Evolutionary conservation across 106 monocot genomes (phyloP), one percentile per base, ranked within the genome.

Genomic region (Acanthochlamys bracteata): DNA sequence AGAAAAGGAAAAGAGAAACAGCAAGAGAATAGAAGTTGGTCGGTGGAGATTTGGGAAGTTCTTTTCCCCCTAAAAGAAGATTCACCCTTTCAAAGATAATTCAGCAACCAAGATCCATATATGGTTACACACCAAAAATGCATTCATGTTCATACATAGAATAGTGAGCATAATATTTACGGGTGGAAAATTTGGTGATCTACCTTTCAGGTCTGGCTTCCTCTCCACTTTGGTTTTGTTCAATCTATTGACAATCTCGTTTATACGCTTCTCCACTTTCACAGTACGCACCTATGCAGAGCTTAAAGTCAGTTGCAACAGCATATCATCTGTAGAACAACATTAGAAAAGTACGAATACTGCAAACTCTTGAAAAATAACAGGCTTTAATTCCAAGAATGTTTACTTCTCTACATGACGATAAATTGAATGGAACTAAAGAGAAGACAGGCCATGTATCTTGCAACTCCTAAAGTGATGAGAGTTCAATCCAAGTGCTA

Each of bases 151-250:
- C 33, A 33, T 33, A n/a, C 6, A 33, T 6, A 33, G 33, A 33
- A 33, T 33, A 33, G 6, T 33, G 6, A 33, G 33, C 33, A 33
- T 33, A 33, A 33, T 33, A 3, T 33, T 33, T 3, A 33, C n/a
- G n/a, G 33, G 33, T 33, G 33, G 4, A 33, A 33, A 33, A 33
- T 33, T 6, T 33, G 33, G 33, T 33, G 6, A 61, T 43, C 55
- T 67, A 95, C 94, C 94, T 84, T 95, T 90, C 66, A 95, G 69
- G 70, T 95, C 94, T 11, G 94, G 75, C 52, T 75, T 82, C 69
- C 86, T 82, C 66, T 95, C 94, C n/a, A 87, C 90, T 71, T 90
- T 90, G 60, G 90, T 82, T 74, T 90, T 95, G 71, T 90, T 95
- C 82, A 95, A 69, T 53, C 86, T 81, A 55, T 95, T 95, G 22